Evolutionary conservation across 2,329 filamentous ascomycete species (phyloP), one percentile per base, ranked within the genome.

Genomic region (Sporothrix sp.): DNA sequence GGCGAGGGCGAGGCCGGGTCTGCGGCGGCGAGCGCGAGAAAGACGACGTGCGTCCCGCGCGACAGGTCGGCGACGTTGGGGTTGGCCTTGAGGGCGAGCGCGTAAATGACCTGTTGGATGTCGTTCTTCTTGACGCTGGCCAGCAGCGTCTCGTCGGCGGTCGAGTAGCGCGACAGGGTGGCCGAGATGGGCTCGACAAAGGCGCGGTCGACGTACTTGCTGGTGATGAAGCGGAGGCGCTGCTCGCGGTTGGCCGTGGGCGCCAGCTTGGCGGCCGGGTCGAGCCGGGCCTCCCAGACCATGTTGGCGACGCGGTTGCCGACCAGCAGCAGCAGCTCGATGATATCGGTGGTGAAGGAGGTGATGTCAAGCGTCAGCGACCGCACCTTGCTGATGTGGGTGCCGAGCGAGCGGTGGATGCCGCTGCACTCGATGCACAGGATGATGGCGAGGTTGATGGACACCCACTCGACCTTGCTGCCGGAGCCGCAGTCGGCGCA

Each of bases 381-480:
- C 49, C 93, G 85, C 36, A 98, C 82, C 70, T 98, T 98, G 66
- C 89, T 95, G 62, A 98, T 96, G 66, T 98, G 93, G 2, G 93
- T 98, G 11, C 93, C 93, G 3, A 98, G 76, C 1, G 91, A 97
- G 37, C 93, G 82, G 67, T 98, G 93, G 55, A 98, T 96, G 56
- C 93, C 93, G 63, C 90, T 95, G 68, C 93, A 98, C 66, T 98
- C 91, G 63, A 96, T 96, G 69, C 93, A 98, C 18, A 98, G 77
- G 49, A 98, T 84, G 53, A 98, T 95, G 40, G 87, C 93, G 4
- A 98, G 75, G 61, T 98, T 98, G 68, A 98, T 95, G 0, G 93
- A 97, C 25, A 97, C 93, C 93, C 93, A 98, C 66, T 98, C 93
- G 20, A 95, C 90, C 70, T 96, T 97, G 62, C 82, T 79, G 30